phyloP scores from a whole-genome alignment of 129 eudicot genomes.

The Kitagawia praeruptora region DNA sequence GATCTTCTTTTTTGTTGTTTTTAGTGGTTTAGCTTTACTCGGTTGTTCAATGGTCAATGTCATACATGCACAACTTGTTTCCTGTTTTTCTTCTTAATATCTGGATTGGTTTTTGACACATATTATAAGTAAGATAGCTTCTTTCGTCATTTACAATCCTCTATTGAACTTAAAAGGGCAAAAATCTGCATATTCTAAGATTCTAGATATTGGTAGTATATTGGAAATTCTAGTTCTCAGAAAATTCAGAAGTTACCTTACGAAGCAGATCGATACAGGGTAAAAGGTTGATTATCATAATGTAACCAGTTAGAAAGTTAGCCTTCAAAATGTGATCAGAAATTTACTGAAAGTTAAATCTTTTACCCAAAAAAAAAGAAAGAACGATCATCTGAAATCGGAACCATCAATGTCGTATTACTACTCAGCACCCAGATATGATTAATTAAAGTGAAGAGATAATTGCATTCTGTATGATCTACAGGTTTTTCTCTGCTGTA shows the following conservation, averaged over 20 bases:
- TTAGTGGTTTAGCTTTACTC: slow-evolving; percentile 8
- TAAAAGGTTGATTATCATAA: background rate
- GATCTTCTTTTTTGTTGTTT: background rate
- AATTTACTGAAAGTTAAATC: background rate
- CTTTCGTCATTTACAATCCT: background rate
- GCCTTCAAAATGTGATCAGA: background rate
- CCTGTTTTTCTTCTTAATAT: background rate
- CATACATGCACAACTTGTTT: slow-evolving; percentile 7
- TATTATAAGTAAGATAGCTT: background rate
- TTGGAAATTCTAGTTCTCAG: no score
- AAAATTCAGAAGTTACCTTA: background rate
- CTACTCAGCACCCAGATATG: background rate
- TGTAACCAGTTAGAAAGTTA: no score
- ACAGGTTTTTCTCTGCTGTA: background rate
- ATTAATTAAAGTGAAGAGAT: no score
- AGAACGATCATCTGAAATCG: background rate
- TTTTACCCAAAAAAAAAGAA: no score
- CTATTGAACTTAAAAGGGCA: background rate
- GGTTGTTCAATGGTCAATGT: slow-evolving; percentile 8
- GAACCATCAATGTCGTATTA: background rate
- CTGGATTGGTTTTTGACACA: background rate
- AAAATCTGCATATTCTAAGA: no score
- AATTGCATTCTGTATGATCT: no score
- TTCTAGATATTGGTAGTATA: no score
- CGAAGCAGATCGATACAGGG: background rate